Conservation (phyloP, 805 yeast species). For the Myxozyma nipponensis region DNA sequence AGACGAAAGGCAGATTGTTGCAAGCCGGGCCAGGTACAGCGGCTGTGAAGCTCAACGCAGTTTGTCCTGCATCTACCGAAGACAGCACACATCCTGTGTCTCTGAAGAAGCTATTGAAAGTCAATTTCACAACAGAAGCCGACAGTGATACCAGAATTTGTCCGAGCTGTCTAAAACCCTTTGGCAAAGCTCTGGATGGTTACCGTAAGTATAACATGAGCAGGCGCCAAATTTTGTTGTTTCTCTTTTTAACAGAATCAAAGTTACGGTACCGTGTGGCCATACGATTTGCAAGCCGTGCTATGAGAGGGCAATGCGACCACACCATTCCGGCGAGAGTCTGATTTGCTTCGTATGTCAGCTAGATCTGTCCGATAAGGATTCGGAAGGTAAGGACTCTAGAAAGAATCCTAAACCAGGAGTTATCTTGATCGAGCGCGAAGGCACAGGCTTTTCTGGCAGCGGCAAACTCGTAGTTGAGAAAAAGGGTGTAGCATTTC, state of each 20-base stretch:
- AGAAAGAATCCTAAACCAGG: slow-evolving; percentile 7
- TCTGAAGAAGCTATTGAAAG: slow-evolving; percentile 12
- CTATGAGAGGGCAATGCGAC: slow-evolving; percentile 22
- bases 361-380: slow-evolving; percentile 7
- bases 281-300: slow-evolving; percentile 26
- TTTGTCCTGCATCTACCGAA: slow-evolving; percentile 24
- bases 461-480: slow-evolving; percentile 26
- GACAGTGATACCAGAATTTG: slow-evolving; percentile 15
- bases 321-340: slow-evolving; percentile 17
- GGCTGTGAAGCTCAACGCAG: slow-evolving; percentile 7
- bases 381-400: slow-evolving; percentile 3
- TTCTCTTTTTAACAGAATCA: neutral
- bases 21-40: neutral
- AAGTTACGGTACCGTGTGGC: slow-evolving; percentile 26
- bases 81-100: slow-evolving; percentile 14
- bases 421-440: slow-evolving; percentile 18
- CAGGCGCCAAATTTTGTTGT: neutral
- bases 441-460: slow-evolving; percentile 28
- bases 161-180: slow-evolving; percentile 25
- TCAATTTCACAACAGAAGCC: slow-evolving; percentile 13
- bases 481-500: slow-evolving; percentile 26
- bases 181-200: slow-evolving; percentile 19
- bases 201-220: slow-evolving; percentile 11
- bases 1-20: neutral
- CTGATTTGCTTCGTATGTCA: slow-evolving; percentile 24